Base-by-base conservation (phyloP, 129 eudicot species). In the Logfia minima region DNA sequence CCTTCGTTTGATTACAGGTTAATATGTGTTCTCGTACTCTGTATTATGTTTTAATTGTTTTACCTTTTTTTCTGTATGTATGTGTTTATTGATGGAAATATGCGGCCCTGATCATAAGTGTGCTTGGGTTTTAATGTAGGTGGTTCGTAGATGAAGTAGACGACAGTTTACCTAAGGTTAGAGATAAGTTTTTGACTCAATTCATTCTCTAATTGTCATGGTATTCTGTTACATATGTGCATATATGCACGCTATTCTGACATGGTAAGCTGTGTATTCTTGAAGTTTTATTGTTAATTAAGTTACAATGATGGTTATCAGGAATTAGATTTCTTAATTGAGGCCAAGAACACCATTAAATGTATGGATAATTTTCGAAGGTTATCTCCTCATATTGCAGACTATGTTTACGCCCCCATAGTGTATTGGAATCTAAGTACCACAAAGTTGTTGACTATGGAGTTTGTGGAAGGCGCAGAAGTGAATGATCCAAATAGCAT, bases 91-190 rank as follows among this genome's bases (percentile, higher is more conserved):
- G 32, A 59, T 32, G 23, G 75, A 28, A 51, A 43, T 53, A 60
- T 67, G 13, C 62, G 72, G 55, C 19, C 17, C 21, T 81, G 39
- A 75, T 23, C 19, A 8, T 64, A 58, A 6, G 5, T 52, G 62
- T 73, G 70, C 61, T 67, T 68, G 56, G 74, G 77, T 58, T 75
- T 22, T 71, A 59, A 24, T 79, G 68, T 75, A 92, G 98, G 91
- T 93, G 98, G 98, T 81, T 93, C 90, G 79, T 90, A 48, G 98
- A 84, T 83, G 98, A 93, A 93, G n/a, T n/a, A n/a, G n/a, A n/a
- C n/a, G n/a, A n/a, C n/a, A n/a, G n/a, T n/a, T n/a, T n/a, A n/a
- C n/a, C n/a, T n/a, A n/a, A n/a, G 98, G 98, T 77, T 70, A 77
- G 88, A 23, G 61, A 18, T 4, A 59, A 32, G 18, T 18, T 41